Percentiles rank a stretch among this genome's conserved stretches.
phyloP scores from a whole-genome alignment of 495 filamentous ascomycete species.

The Penicillium soppii region DNA sequence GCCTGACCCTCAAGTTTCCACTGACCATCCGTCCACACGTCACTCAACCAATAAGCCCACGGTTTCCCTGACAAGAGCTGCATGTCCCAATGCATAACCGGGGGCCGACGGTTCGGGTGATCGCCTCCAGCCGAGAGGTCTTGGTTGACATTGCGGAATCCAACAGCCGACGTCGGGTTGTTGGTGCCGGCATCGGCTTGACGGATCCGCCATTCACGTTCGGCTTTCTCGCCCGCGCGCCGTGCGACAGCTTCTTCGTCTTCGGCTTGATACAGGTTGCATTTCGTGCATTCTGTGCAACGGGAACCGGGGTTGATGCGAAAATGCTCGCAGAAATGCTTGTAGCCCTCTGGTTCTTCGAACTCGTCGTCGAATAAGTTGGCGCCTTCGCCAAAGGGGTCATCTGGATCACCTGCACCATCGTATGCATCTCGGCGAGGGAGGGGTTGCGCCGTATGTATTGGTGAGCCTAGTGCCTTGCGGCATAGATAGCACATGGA shows the following conservation, averaged over 20 bases:
- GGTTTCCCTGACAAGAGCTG: constrained; percentile 15
- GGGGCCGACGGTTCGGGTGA: constrained; percentile 2
- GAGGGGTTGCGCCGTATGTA: constrained; percentile 12
- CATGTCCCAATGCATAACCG: constrained; percentile 18
- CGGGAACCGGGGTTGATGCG: constrained; percentile 63
- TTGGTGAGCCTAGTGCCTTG: constrained; percentile 40
- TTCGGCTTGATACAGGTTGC: constrained; percentile 86
- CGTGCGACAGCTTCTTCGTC: constrained; percentile 77
- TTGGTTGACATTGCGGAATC: constrained; percentile 32
- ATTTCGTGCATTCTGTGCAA: constrained; percentile 79
- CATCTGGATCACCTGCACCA: constrained; percentile 7
- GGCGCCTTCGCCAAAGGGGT: constrained; percentile 11
- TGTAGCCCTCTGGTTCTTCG: constrained; percentile 67
- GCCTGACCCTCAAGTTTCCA: constrained; percentile 47
- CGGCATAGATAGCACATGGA: constrained; percentile 95
- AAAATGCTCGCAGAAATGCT: constrained; percentile 96
- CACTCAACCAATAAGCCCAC: constrained; percentile 38
- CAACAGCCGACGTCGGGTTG: constrained; percentile 12
- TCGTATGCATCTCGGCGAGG: constrained; percentile 7
- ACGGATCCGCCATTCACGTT: constrained; percentile 73
- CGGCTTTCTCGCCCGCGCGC: constrained; percentile 74
- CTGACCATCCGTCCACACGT: constrained; percentile 36
- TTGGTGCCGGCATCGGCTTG: constrained; percentile 46
- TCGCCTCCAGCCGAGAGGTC: constrained; percentile 30
- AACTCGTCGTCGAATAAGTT: constrained; percentile 27